Evolutionary conservation across 2,329 filamentous ascomycete species (phyloP).

Genomic region (Monilinia fructigena): DNA sequence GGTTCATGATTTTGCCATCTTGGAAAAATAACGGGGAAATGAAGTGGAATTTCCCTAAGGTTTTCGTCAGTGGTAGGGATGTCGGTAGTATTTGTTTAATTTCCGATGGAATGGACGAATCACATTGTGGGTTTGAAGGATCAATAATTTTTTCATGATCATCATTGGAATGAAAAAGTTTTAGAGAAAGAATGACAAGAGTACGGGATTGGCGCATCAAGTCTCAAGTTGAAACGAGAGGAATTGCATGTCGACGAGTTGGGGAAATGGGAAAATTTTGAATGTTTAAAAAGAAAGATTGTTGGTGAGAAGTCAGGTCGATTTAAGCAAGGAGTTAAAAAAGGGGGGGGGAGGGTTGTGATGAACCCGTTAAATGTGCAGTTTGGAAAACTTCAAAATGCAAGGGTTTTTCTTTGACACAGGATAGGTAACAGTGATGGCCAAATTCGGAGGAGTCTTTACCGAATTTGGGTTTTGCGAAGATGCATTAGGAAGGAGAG

Average conservation of each 20-base stretch:
- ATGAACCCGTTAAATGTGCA: slow-evolving; percentile 1
- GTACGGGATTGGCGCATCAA: background rate
- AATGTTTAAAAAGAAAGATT: background rate
- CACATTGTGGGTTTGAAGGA: background rate
- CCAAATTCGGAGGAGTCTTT: slow-evolving; percentile 7
- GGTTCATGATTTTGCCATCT: background rate
- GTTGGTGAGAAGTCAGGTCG: background rate
- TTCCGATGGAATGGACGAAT: slow-evolving; percentile 14
- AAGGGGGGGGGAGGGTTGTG: background rate
- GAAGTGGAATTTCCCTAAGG: background rate
- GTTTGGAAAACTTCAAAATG: background rate
- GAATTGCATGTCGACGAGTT: too few species aligned
- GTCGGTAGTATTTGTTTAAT: background rate
- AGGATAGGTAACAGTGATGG: background rate
- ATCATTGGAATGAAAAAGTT: slow-evolving; percentile 3
- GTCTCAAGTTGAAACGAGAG: slow-evolving; percentile 9
- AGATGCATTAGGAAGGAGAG: slow-evolving; percentile 16
- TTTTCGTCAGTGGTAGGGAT: slow-evolving; percentile 12
- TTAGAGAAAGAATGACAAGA: background rate
- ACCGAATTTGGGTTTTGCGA: background rate
- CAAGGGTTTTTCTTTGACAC: slow-evolving; percentile 1
- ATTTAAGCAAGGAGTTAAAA: background rate
- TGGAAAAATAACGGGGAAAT: slow-evolving; percentile 13
- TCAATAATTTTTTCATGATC: background rate
- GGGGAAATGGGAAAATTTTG: background rate